Base-by-base conservation (phyloP, 441 rosid genomes). In the Gossypium armourianum region DNA sequence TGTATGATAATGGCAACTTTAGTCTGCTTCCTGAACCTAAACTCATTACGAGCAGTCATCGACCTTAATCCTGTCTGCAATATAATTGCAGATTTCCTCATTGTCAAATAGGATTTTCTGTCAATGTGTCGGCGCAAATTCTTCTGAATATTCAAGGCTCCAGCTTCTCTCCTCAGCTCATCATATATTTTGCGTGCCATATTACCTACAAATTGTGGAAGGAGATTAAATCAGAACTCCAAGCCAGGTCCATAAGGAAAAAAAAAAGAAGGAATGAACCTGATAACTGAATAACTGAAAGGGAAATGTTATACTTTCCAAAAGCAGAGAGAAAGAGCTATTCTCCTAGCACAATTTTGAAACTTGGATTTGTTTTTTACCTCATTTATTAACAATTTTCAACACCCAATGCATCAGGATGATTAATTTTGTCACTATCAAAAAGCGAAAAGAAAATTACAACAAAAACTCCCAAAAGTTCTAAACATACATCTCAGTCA, bases 11-110 rank as follows among this genome's bases (percentile, higher is more conserved):
- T 88, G 76, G 98, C 89, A 71, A 98, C 98, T 87, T 88, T 93
- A 49, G 97, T 96, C 85, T 86, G 97, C 87, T 84, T 90, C 86
- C 96, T 84, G 82, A 86, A 88, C 82, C 97, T 87, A 79, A 90
- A 96, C 71, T 90, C 99, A 84, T 88, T 83, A 71, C 94, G 94
- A 80, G 98, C 97, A 76, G 84, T 85, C 99, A 96, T 93, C 57
- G 96, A 89, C 81, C 97, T 90, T 74, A 93, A 85, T 59, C 97
- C 93, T 43, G 97, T 88, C 87, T 96, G 99, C 81, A 93, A 77
- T 59, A 81, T 78, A 56, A 91, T 79, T 28, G 94, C 90, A 75
- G 94, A 90, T 58, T 71, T 80, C 76, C 85, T 82, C 24, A 78
- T 74, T 53, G 83, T 65, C 66, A 82, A 47, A 77, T 91, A 96